phyloP scores from a whole-genome alignment of 1,284 basidiomycete genomes.

The Ceratobasidium sp. region DNA sequence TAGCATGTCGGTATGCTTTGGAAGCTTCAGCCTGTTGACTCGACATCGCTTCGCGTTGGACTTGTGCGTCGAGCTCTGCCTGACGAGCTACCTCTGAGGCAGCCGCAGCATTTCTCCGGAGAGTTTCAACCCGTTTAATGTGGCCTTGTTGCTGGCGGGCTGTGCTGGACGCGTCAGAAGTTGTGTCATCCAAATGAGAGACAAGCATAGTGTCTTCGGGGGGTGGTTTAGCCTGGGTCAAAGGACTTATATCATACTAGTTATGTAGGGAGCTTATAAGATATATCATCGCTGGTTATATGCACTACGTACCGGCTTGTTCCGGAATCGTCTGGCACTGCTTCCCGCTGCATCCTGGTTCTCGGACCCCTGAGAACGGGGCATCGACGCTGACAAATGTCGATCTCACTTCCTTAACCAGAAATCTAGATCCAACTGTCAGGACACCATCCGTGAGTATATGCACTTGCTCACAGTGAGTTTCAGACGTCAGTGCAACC shows the following conservation, averaged over 20 bases:
- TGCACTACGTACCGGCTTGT: background rate
- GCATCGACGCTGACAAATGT: too few species aligned
- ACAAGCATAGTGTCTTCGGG: background rate
- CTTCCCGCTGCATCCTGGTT: background rate
- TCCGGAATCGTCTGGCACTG: background rate
- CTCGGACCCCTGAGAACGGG: too few species aligned
- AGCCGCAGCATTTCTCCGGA: background rate
- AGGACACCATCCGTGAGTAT: background rate
- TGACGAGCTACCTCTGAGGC: background rate
- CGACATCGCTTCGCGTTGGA: background rate
- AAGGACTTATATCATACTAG: too few species aligned
- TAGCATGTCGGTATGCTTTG: background rate
- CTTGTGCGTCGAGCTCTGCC: background rate
- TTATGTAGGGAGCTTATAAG: background rate
- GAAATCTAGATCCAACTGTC: background rate
- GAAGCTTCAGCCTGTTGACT: background rate
- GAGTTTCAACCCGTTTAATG: background rate
- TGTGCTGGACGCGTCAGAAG: too few species aligned
- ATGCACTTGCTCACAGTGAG: background rate
- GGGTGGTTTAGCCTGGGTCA: background rate
- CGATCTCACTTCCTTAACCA: background rate
- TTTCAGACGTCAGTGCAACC: background rate
- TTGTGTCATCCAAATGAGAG: background rate
- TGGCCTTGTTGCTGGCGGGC: constrained; percentile 6
- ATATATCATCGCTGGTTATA: background rate